These are phyloP conservation scores for Pichia nanzhaoensis DNA, from an alignment of 805 yeast genomes.

Conservation along the genomic window DNA sequence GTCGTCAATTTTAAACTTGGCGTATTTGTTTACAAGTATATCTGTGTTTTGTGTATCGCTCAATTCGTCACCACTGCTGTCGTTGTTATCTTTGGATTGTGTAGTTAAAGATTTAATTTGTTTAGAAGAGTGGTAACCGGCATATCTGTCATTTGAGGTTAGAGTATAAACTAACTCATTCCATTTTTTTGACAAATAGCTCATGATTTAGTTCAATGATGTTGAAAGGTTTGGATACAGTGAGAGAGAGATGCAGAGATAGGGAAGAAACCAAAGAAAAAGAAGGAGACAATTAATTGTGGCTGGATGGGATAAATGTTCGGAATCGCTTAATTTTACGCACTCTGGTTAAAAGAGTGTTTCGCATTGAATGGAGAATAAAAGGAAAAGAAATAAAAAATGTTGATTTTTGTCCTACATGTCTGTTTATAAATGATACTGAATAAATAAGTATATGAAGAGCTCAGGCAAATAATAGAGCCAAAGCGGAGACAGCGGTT, in stretches of 20 bases:
- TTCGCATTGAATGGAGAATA: no score
- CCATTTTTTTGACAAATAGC: slow-evolving; percentile 32
- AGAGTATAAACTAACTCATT: slow-evolving; percentile 58
- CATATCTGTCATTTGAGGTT: slow-evolving; percentile 62
- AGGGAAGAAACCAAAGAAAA: no score
- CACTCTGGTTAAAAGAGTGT: no score
- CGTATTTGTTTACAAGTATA: background rate
- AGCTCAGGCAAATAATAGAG: slow-evolving; percentile 39
- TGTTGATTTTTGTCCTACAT: no score
- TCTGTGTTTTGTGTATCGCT: background rate
- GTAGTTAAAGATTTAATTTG: slow-evolving; percentile 6
- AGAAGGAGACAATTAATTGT: no score
- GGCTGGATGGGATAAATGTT: no score
- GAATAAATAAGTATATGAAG: background rate
- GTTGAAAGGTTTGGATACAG: background rate
- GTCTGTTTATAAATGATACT: no score
- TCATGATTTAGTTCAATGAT: slow-evolving; percentile 6
- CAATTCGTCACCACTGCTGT: slow-evolving; percentile 3
- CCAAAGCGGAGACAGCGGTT: slow-evolving; percentile 51
- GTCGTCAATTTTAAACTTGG: slow-evolving; percentile 1
- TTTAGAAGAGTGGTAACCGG: slow-evolving; percentile 45
- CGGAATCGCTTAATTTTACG: no score
- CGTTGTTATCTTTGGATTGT: slow-evolving; percentile 22
- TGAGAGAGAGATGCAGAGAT: background rate
- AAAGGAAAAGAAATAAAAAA: no score